Evolutionary conservation across 805 yeast genomes (phyloP).

Genomic region (Debaryomyces maramus): DNA sequence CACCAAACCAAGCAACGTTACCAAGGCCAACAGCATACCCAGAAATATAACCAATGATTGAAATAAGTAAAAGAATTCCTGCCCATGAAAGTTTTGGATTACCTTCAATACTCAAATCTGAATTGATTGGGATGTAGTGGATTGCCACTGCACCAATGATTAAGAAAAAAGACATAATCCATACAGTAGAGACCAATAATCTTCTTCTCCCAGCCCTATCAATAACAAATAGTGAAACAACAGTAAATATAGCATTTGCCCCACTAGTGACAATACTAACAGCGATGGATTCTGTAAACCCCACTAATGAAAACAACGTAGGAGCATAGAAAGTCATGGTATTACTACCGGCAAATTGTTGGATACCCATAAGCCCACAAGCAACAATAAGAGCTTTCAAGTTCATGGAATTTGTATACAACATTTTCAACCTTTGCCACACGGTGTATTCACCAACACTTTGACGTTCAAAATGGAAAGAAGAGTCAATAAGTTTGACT

Average conservation of each 20-base stretch:
- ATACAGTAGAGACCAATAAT: slow-evolving; percentile 3
- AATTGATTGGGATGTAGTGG: slow-evolving; percentile 4
- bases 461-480: slow-evolving; percentile 5
- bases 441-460: slow-evolving; percentile 3
- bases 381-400: neutral
- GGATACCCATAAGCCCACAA: neutral
- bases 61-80: slow-evolving; percentile 3
- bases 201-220: neutral
- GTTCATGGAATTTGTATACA: slow-evolving; percentile 4
- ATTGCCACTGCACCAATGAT: slow-evolving; percentile 4
- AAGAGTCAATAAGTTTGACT: slow-evolving; percentile 2
- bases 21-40: slow-evolving; percentile 5
- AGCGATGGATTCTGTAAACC: neutral
- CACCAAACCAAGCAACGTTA: slow-evolving; percentile 5
- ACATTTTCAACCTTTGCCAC: slow-evolving; percentile 6
- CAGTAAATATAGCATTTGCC: neutral
- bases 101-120: slow-evolving; percentile 4
- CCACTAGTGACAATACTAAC: neutral
- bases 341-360: neutral
- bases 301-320: neutral
- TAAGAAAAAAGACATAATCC: slow-evolving; percentile 5
- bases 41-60: slow-evolving; percentile 4
- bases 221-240: neutral
- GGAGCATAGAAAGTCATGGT: neutral
- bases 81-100: slow-evolving; percentile 3